Percentiles rank a stretch among this genome's conserved stretches.
Conservation (phyloP, 495 filamentous ascomycete species). For the Penicillium odoratum region DNA sequence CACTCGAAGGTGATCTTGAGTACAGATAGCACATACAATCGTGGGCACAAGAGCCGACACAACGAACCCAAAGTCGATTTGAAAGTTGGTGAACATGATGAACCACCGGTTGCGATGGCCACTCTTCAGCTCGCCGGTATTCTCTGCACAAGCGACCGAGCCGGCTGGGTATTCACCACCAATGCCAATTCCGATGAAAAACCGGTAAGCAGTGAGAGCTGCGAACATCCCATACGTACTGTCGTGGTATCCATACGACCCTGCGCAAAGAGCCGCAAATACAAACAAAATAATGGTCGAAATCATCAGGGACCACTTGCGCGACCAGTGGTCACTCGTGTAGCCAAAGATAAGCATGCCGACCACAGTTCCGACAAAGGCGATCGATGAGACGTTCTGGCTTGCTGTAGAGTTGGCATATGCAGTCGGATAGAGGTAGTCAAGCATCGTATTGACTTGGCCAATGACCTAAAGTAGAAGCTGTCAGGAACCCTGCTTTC, state of each 20-base stretch:
- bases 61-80: conserved; percentile 82
- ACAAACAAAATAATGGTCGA: conserved; percentile 81
- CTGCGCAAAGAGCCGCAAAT: conserved; percentile 77
- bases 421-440: conserved; percentile 57
- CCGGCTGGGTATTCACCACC: conserved; percentile 88
- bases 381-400: conserved; percentile 71
- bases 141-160: conserved; percentile 80
- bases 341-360: conserved; percentile 84
- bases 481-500: conserved; percentile 10
- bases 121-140: conserved; percentile 73
- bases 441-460: conserved; percentile 71
- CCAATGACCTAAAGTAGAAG: conserved; percentile 67
- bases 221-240: conserved; percentile 68
- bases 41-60: conserved; percentile 71
- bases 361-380: conserved; percentile 86
- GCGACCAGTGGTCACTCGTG: conserved; percentile 77
- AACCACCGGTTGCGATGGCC: conserved; percentile 90
- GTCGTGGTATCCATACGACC: conserved; percentile 68
- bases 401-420: conserved; percentile 67
- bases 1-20: conserved; percentile 66
- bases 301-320: conserved; percentile 75
- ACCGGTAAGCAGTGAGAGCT: conserved; percentile 81
- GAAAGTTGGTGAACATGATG: conserved; percentile 87
- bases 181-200: conserved; percentile 68
- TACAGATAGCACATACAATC: conserved; percentile 68